phyloP scores from a whole-genome alignment of 768 basidiomycete species.

The Suillus fuscotomentosus region DNA sequence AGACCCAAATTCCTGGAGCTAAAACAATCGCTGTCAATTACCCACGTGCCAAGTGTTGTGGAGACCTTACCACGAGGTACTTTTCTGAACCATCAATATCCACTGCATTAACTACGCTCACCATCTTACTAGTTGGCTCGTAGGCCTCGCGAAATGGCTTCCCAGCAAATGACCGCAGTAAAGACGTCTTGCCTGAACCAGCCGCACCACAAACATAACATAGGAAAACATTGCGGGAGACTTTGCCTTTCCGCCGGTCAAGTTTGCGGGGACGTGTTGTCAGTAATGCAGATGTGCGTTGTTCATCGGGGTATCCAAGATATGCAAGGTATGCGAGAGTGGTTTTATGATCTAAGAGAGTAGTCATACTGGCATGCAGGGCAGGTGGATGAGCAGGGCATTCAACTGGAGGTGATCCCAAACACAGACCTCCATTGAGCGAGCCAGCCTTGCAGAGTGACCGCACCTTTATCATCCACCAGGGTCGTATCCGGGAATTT shows the following conservation, averaged over 20 bases:
- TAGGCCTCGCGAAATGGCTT: slow-evolving; percentile 75
- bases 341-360: slow-evolving; percentile 88
- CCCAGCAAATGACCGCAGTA: slow-evolving; percentile 82
- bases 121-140: slow-evolving; percentile 86
- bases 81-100: slow-evolving; percentile 95
- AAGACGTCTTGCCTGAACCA: slow-evolving; percentile 90
- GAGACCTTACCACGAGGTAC: slow-evolving; percentile 80
- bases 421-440: slow-evolving; percentile 90
- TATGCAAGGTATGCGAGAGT: slow-evolving; percentile 95
- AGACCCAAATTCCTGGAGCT: slow-evolving; percentile 98
- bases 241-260: slow-evolving; percentile 85
- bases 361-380: slow-evolving; percentile 76
- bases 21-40: slow-evolving; percentile 2
- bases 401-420: background rate
- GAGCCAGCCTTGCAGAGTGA: slow-evolving; percentile 97
- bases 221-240: slow-evolving; percentile 87
- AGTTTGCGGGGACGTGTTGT: slow-evolving; percentile 82
- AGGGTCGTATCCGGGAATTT: slow-evolving; percentile 91
- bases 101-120: slow-evolving; percentile 92
- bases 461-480: slow-evolving; percentile 81
- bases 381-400: background rate
- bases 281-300: slow-evolving; percentile 80
- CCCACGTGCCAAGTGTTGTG: background rate
- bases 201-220: slow-evolving; percentile 95
- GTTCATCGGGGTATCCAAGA: slow-evolving; percentile 82